Percentiles rank a stretch among this genome's conserved stretches.
phyloP scores from a whole-genome alignment of 352 stramenopile genomes.

The Globisporangium paroecandrum region DNA sequence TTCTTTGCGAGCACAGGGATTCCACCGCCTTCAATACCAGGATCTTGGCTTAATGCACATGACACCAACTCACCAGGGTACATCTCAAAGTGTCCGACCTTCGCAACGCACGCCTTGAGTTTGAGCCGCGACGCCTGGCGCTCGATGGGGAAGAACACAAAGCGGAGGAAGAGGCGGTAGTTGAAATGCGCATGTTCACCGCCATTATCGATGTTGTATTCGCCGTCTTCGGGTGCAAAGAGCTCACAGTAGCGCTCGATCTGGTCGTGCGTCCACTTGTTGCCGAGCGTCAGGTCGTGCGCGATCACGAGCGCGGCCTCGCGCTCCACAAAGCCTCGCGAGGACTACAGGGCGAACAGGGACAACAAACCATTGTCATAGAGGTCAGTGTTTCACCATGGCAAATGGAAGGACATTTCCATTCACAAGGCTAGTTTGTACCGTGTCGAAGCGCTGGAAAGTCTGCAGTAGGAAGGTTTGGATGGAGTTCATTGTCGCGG shows the following conservation, averaged over 20 bases:
- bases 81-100: background rate
- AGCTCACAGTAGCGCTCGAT: slow-evolving; percentile 35
- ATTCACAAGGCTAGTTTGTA: slow-evolving; percentile 3
- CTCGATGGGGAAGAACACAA: slow-evolving; percentile 53
- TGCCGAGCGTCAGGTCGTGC: slow-evolving; percentile 26
- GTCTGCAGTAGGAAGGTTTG: slow-evolving; percentile 17
- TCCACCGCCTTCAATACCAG: background rate
- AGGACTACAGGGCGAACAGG: slow-evolving; percentile 7
- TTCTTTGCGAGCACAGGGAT: slow-evolving; percentile 17
- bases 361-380: background rate
- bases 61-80: slow-evolving; percentile 5
- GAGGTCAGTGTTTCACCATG: background rate
- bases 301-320: slow-evolving; percentile 32
- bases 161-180: slow-evolving; percentile 47
- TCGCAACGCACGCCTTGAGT: slow-evolving; percentile 7
- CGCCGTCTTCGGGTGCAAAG: slow-evolving; percentile 23
- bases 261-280: slow-evolving; percentile 29
- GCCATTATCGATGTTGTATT: slow-evolving; percentile 9
- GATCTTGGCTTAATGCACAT: background rate
- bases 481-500: slow-evolving; percentile 6
- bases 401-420: background rate
- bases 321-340: slow-evolving; percentile 20
- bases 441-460: slow-evolving; percentile 34
- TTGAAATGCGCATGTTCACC: slow-evolving; percentile 24
- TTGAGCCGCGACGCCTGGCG: slow-evolving; percentile 7